Percentiles rank a stretch among this genome's conserved stretches.
Evolutionary conservation across 2,329 filamentous ascomycete species (phyloP).

Genomic region (Parascedosporium putredinis): DNA sequence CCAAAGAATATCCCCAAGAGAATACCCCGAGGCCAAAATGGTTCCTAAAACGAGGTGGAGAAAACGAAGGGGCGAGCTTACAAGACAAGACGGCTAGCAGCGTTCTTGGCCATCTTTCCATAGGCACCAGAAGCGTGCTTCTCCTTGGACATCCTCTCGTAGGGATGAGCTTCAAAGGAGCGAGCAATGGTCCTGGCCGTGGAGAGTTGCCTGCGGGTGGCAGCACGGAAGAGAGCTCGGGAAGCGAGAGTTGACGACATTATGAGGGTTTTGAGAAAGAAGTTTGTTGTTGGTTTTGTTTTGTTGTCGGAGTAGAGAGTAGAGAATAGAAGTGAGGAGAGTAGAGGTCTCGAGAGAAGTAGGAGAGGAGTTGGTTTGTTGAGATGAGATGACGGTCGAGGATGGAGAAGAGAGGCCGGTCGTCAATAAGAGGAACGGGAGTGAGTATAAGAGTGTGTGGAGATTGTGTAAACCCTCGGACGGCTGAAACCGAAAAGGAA

Average conservation of each 20-base stretch:
- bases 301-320: no score
- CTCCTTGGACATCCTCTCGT: slow-evolving; percentile 21
- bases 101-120: slow-evolving; percentile 20
- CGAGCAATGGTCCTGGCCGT: slow-evolving; percentile 22
- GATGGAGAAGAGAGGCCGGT: no score
- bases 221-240: slow-evolving; percentile 8
- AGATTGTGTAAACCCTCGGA: background rate
- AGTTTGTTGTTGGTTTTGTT: no score
- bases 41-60: background rate
- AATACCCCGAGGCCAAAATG: background rate
- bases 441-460: background rate
- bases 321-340: no score
- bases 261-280: background rate
- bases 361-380: background rate
- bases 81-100: slow-evolving; percentile 21
- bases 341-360: background rate
- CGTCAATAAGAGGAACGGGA: no score
- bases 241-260: slow-evolving; percentile 1
- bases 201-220: slow-evolving; percentile 24
- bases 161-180: slow-evolving; percentile 25
- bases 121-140: slow-evolving; percentile 21
- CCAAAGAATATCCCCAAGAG: background rate
- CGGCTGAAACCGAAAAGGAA: background rate
- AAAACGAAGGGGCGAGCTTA: slow-evolving; percentile 16
- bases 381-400: slow-evolving; percentile 1